A percentile compares a stretch with the other conserved stretches of the same genome.
phyloP scores from a whole-genome alignment of 169 alveolate species.

The Plasmodium cynomolgi region DNA sequence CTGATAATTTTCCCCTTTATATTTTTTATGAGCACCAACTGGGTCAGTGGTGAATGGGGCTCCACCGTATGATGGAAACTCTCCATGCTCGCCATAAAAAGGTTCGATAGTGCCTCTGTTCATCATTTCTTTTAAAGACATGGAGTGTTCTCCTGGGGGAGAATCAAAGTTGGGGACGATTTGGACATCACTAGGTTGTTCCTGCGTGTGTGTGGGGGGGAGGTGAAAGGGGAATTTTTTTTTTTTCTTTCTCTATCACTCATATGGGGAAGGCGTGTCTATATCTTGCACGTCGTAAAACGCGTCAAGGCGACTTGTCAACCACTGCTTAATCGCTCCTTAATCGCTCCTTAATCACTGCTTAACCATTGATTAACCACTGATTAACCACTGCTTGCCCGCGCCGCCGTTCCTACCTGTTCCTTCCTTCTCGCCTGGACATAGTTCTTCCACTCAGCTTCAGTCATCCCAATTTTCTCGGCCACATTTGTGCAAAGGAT shows the following conservation, averaged over 20 bases:
- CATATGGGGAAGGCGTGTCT: neutral
- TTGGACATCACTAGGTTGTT: neutral
- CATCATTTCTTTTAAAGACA: constrained; percentile 24
- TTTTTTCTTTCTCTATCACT: neutral
- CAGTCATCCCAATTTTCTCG: constrained; percentile 68
- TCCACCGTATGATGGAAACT: neutral
- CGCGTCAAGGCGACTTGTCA: neutral
- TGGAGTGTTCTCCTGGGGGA: neutral
- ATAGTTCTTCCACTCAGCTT: constrained; percentile 62
- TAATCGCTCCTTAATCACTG: too few relatives aligned
- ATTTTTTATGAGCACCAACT: neutral
- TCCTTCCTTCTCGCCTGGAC: constrained; percentile 11
- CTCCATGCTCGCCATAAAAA: neutral
- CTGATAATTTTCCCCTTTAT: neutral
- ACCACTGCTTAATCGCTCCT: neutral
- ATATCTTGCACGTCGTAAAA: neutral
- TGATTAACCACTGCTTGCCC: neutral
- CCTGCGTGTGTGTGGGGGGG: neutral
- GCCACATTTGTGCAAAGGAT: constrained; percentile 73
- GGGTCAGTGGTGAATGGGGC: neutral
- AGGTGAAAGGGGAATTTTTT: neutral
- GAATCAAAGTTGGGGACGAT: neutral
- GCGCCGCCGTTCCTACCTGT: constrained; percentile 16
- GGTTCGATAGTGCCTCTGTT: neutral
- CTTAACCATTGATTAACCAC: too few relatives aligned